Percentiles rank a stretch among this genome's conserved stretches.
Conservation (phyloP, 306 rosid species). For the Hylodesmum podocarpum region DNA sequence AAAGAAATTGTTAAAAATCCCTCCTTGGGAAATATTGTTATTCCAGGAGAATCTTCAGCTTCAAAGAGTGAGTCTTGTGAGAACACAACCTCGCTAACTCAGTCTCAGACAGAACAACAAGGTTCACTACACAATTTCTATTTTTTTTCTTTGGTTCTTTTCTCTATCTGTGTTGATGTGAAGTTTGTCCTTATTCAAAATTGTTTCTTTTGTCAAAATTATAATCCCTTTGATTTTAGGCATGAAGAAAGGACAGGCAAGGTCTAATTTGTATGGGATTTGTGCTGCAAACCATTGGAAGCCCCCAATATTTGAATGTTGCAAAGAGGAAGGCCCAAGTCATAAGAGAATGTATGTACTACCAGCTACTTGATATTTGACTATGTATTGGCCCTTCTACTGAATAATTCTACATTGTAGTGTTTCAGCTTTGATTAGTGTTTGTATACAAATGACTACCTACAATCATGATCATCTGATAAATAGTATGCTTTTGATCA, state of each 20-base stretch:
- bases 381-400: background rate
- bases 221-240: conserved; percentile 32
- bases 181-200: background rate
- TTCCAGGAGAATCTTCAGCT: background rate
- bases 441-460: background rate
- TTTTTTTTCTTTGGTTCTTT: background rate
- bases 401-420: background rate
- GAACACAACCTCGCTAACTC: background rate
- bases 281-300: conserved; percentile 68
- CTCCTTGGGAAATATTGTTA: background rate
- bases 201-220: background rate
- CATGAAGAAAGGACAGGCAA: conserved; percentile 41
- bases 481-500: background rate
- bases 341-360: conserved; percentile 56
- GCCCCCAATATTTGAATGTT: conserved; percentile 62
- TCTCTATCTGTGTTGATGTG: background rate
- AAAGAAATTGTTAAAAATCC: background rate
- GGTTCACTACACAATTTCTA: conserved; percentile 27
- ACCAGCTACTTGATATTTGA: background rate
- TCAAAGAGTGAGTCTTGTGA: conserved; percentile 10
- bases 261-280: conserved; percentile 47
- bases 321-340: conserved; percentile 68
- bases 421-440: background rate
- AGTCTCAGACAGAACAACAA: conserved; percentile 13
- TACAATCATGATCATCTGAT: background rate